A percentile compares a stretch with the other conserved stretches of the same genome.
phyloP scores from a whole-genome alignment of 768 basidiomycete genomes.

The Tricholoma terreum region DNA sequence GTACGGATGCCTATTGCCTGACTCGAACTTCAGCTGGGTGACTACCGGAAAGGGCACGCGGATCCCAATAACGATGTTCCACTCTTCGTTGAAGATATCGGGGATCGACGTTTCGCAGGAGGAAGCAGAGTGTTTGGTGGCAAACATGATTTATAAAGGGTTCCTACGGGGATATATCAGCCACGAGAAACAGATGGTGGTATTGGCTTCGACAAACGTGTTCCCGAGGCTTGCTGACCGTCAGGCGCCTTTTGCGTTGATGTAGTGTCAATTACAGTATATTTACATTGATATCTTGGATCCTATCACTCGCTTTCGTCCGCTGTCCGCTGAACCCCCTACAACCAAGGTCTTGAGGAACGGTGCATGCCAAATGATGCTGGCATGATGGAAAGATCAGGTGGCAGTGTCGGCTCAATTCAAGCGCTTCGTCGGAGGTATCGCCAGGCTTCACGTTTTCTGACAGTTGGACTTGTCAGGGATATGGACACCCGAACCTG shows the following conservation, averaged over 20 bases:
- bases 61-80: slow-evolving; percentile 80
- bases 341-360: too few relatives aligned
- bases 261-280: slow-evolving; percentile 15
- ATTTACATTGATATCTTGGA: too few relatives aligned
- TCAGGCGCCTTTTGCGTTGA: slow-evolving; percentile 47
- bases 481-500: too few relatives aligned
- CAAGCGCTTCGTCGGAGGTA: too few relatives aligned
- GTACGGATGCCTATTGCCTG: neutral
- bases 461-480: too few relatives aligned
- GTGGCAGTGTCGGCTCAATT: too few relatives aligned
- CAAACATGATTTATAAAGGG: slow-evolving; percentile 93
- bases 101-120: slow-evolving; percentile 68
- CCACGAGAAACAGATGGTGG: slow-evolving; percentile 93
- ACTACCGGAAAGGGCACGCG: slow-evolving; percentile 68
- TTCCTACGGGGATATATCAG: slow-evolving; percentile 95
- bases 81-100: slow-evolving; percentile 67
- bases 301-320: too few relatives aligned
- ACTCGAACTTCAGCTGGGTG: slow-evolving; percentile 63
- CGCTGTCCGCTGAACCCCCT: too few relatives aligned
- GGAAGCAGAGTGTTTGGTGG: slow-evolving; percentile 91
- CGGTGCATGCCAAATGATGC: too few relatives aligned
- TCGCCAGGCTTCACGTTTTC: too few relatives aligned
- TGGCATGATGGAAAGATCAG: too few relatives aligned
- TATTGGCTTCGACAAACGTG: slow-evolving; percentile 73
- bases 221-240: slow-evolving; percentile 76